Evolutionary conservation across 1,284 basidiomycete genomes (phyloP), one percentile per base, ranked within the genome.

Genomic region (Sporisorium iseilematis-ciliati): DNA sequence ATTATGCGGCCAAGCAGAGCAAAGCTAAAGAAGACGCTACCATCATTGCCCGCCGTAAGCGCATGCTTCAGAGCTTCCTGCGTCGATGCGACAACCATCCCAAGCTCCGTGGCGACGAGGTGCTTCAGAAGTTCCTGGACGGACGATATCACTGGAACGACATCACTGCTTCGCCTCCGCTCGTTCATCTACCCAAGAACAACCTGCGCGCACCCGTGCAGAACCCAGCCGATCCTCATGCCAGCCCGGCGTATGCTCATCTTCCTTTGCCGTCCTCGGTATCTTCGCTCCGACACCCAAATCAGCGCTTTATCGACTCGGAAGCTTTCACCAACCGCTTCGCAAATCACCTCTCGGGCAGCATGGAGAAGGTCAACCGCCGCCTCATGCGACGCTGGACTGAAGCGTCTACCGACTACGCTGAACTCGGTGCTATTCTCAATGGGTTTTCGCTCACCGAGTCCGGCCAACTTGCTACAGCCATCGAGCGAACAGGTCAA

Each of bases 241-340:
- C 90, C 16, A 90, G 91, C 12, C 87, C 90, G 14, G 91, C 93
- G 1, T 97, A 96, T 83, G 89, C 90, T 42, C 91, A 91, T 16
- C 89, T 99, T 38, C 94, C 97, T 0, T 92, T 92, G 63, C 95
- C 97, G 1, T 78, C 81, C 2, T 71, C 75, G 92, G 93, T 69
- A 1, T 52, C 69, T 11, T 61, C 76, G 26, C 57, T 83, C 21
- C 62, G 73, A 38, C 65, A 77, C 38, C 83, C 83, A 12, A 79
- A 83, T 45, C 73, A 75, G 63, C 90, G 95, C 16, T 99, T 99
- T 87, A 88, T 93, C 38, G 97, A 99, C 85, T 96, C 94, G 1
- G 97, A 99, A 86, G 90, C 91, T 2, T 99, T 99, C 86, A 99
- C 97, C 4, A 91, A 92, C 85, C 97, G 97, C 86, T 99, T 99